Evolutionary conservation across 768 basidiomycete species (phyloP), one percentile per base, ranked within the genome.

Genomic region (Calvatia gigantea): DNA sequence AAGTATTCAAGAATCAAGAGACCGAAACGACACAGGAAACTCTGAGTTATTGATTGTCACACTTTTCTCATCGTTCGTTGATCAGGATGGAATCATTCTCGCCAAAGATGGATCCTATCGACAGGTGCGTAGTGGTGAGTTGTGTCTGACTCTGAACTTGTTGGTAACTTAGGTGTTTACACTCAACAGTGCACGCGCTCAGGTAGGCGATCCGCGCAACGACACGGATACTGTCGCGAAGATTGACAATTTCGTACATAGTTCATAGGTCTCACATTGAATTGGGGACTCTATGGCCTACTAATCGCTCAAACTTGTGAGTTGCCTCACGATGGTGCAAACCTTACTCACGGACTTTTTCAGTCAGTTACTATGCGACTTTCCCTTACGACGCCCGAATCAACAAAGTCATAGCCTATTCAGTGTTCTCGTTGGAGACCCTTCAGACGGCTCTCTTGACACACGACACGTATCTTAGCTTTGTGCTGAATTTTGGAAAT

Each of bases 401-500:
- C 39, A 42, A 53, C 29, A 53, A 43, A 43, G 17, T 21, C 11
- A 33, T 53, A 1, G 31, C 38, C 29, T 21, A 23, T 7, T 2
- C 15, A 8, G 17, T 43, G n/a, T 53, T 53, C 19, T 29, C 23
- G 4, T 21, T 53, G 12, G 51, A 53, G 7, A 53, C 51, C 6
- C 7, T 43, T 3, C 51, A 53, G 19, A 53, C 51, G 1, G 27
- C 23, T 23, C 41, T 53, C 21, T 15, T 53, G 19, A 43, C 51
- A 3, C 32, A 44, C 19, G 42, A 53, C 27, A 8, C 23, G 32
- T 43, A 53, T 33, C 17, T 23, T 32, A 21, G 41, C 6, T 53
- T 53, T 14, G 51, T 53, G 28, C 17, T 32, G 12, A 35, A 53
- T 35, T 53, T 53, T n/a, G 51, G 51, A 4, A 42, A 53, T 43